Percentiles rank a stretch among this genome's conserved stretches.
These are phyloP conservation scores for Aspergillus panamensis DNA, from an alignment of 495 filamentous ascomycete genomes.

Conservation along the genomic window DNA sequence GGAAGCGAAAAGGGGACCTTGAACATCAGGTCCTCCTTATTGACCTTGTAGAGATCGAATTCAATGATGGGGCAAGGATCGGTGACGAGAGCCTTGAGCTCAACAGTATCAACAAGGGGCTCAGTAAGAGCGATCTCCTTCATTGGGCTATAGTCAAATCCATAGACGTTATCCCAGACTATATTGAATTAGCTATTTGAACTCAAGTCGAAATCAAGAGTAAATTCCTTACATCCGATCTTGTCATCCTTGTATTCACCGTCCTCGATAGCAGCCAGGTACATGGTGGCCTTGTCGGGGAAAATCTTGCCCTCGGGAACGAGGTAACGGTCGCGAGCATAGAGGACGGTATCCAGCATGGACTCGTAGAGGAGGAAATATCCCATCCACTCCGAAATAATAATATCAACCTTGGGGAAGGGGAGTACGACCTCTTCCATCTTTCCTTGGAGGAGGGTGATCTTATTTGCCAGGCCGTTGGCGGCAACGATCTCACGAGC, in stretches of 20 bases:
- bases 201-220: conserved; percentile 4
- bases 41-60: conserved; percentile 80
- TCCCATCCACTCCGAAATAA: conserved; percentile 99
- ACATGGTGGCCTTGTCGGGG: conserved; percentile 85
- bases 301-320: conserved; percentile 80
- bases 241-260: conserved; percentile 88
- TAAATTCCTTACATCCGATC: conserved; percentile 62
- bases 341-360: conserved; percentile 96
- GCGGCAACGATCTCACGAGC: conserved; percentile 83
- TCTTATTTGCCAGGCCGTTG: conserved; percentile 78
- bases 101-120: conserved; percentile 76
- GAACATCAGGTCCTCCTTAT: conserved; percentile 71
- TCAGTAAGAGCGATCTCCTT: conserved; percentile 79
- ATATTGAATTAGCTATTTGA: conserved; percentile 18
- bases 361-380: conserved; percentile 98
- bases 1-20: conserved; percentile 64
- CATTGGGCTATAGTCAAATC: conserved; percentile 93
- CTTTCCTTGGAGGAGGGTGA: conserved; percentile 89
- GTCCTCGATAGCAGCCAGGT: conserved; percentile 83
- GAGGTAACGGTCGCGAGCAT: conserved; percentile 89
- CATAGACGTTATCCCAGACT: conserved; percentile 99
- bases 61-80: conserved; percentile 73
- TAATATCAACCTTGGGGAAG: conserved; percentile 89
- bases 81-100: conserved; percentile 74
- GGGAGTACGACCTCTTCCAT: conserved; percentile 94